Evolutionary conservation across 345 rosid genomes (phyloP), one percentile per base, ranked within the genome.

Genomic region (Populus tremula): DNA sequence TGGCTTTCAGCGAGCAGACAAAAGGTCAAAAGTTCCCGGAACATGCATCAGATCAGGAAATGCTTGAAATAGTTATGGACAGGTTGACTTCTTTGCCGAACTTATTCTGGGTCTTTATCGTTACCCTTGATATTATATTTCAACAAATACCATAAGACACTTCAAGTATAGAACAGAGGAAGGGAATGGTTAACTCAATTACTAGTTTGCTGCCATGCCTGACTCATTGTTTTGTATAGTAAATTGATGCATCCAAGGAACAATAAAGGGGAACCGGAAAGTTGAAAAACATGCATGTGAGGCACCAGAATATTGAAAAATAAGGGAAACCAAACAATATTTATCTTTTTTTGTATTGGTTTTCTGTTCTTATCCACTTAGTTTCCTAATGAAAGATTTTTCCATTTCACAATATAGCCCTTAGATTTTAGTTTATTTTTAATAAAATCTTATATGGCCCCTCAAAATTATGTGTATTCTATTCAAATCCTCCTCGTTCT

Each of bases 51-150:
- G 98, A 95, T 53, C 94, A 92, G 84, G 83, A 90, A 82, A 90
- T 95, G 98, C 96, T 95, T 82, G 96, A 88, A 87, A 84, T 92
- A 79, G 98, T 95, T 73, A 93, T 95, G 99, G 76, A 84, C 78
- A 89, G 96, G 99, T 93, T 72, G 14, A 69, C 36, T 35, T 72
- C 29, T 77, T 54, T 70, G 71, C 76, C 62, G 41, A 35, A 35
- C 74, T 61, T 64, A 47, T 47, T 47, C 18, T 47, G 17, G 50
- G 13, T 43, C 47, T 1, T 43, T 43, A 10, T 10, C 12, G 3
- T 43, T 43, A 43, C 47, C 47, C 47, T 43, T 10, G 47, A 43
- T 43, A 43, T 47, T 47, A 13, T 47, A 13, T 12, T 47, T 47
- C 50, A 14, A 13, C 50, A 47, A 47, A 47, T 47, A 47, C 17